Base-by-base conservation (phyloP, 345 rosid genomes). In the Gossypium mustelinum region DNA sequence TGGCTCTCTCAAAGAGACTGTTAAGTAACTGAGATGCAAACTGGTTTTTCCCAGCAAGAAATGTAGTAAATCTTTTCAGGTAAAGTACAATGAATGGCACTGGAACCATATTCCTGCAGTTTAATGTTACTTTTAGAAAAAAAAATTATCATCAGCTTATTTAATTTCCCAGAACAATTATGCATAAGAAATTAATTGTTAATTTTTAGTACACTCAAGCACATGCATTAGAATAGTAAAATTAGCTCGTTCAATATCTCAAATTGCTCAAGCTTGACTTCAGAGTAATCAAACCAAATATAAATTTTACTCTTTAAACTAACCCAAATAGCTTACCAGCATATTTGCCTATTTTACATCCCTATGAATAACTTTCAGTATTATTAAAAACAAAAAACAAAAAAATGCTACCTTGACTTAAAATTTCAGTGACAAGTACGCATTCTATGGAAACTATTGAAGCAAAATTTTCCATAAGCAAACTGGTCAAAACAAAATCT, bases 71-170 rank as follows among this genome's bases (percentile, higher is more conserved):
- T 75, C 70, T 87, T 87, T 90, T 90, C 74, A 90, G 82, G 81
- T 87, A 86, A 47, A 94, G 94, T 79, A 94, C 69, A 56, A 94
- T 92, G 80, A 90, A 88, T 16, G 98, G 98, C 71, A 94, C 97
- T 11, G 97, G 98, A 82, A 92, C 87, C 98, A 94, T 92, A 74
- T 94, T 94, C 82, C 97, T 94, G 83, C 84, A 82, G 74, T 60
- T 64, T 75, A 70, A 72, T 16, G 61, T 68, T 57, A 16, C 70
- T 60, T 22, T 58, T 41, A 70, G 70, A 65, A 51, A 47, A 64
- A 20, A 34, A 34, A 34, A 11, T 47, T 62, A 51, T 47, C 66
- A 62, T 39, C 44, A 63, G 63, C 25, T 54, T 34, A 17, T 34
- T 56, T 58, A 64, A 7, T 65, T 48, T 68, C 22, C 41, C 8